Evolutionary conservation across 805 yeast species (phyloP).

Genomic region (Kluyveromyces lactis): DNA sequence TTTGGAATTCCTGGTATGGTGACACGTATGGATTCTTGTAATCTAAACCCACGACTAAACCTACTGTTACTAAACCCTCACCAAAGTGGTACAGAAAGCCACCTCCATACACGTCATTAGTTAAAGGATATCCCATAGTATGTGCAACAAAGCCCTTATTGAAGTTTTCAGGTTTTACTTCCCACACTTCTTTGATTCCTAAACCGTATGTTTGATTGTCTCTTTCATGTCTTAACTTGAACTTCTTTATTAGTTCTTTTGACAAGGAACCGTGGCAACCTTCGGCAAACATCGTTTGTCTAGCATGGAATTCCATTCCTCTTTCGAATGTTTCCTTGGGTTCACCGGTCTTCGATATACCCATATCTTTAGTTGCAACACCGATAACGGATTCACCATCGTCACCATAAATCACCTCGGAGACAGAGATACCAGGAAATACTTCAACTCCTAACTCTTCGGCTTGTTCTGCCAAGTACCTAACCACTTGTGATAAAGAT

Average conservation of each 20-base stretch:
- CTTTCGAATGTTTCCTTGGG: slow-evolving; percentile 85
- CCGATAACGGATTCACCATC: slow-evolving; percentile 60
- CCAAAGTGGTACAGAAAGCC: slow-evolving; percentile 97
- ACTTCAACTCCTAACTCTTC: slow-evolving; percentile 91
- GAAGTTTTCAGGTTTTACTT: slow-evolving; percentile 76
- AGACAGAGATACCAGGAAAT: slow-evolving; percentile 83
- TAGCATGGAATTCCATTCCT: slow-evolving; percentile 95
- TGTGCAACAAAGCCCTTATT: slow-evolving; percentile 76
- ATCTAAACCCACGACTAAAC: slow-evolving; percentile 91
- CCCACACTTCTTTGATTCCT: slow-evolving; percentile 97
- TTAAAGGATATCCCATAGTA: slow-evolving; percentile 81
- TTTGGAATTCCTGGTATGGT: slow-evolving; percentile 93
- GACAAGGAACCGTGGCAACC: slow-evolving; percentile 97
- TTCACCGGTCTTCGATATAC: slow-evolving; percentile 62
- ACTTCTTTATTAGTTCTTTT: slow-evolving; percentile 66
- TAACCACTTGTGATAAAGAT: slow-evolving; percentile 72
- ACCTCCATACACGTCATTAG: slow-evolving; percentile 78
- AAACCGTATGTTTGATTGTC: slow-evolving; percentile 88
- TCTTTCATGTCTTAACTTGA: slow-evolving; percentile 52
- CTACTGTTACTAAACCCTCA: slow-evolving; percentile 83
- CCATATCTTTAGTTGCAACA: slow-evolving; percentile 91
- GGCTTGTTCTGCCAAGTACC: slow-evolving; percentile 78
- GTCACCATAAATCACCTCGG: slow-evolving; percentile 59
- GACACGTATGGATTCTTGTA: slow-evolving; percentile 91
- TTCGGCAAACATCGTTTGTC: slow-evolving; percentile 84